Base-by-base conservation (phyloP, 108 stramenopile species). In the Cyclotella kingstonii region DNA sequence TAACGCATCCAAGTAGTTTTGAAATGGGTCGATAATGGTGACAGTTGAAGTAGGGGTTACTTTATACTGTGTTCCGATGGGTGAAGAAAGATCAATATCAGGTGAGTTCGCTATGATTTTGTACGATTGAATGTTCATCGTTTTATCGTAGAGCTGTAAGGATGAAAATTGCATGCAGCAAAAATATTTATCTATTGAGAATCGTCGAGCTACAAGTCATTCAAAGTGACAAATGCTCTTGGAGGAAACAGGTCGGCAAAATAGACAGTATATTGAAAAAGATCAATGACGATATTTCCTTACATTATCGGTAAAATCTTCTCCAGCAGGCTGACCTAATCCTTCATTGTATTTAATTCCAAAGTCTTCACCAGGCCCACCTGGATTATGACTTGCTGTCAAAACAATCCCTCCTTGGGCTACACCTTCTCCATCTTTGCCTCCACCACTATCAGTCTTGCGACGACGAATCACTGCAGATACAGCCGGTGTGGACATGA, bases 361-460 rank as follows among this genome's bases (percentile, higher is more conserved):
- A 68, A 97, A 97, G 66, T 98, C 97, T 61, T 93, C 96, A 25
- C 95, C 93, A 7, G 97, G 96, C n/a, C 99, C 99, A 48, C 98
- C 99, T 5, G 99, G 97, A 82, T 98, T 98, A 82, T 98, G 98
- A 67, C 87, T 90, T 1, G 98, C 99, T 4, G 99, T 98, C 45
- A 99, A 62, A 23, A 99, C 90, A 61, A 99, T 96, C 19, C 84
- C 91, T 25, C 91, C 91, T 19, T 86, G 80, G 0, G 86, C 76
- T 26, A 74, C 34, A 71, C 96, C 91, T 45, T 82, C 80, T 58
- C 87, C 86, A 51, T 78, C 59, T 3, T 54, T 53, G 10, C 64
- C 74, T 27, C 35, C 66, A 15, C 60, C 59, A 11, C 73, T 67
- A 19, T 48, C 19, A 15, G 54, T 15, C 19, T 48, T 63, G n/a